phyloP scores from a whole-genome alignment of 2,329 filamentous ascomycete genomes.

The Alternaria viburni region DNA sequence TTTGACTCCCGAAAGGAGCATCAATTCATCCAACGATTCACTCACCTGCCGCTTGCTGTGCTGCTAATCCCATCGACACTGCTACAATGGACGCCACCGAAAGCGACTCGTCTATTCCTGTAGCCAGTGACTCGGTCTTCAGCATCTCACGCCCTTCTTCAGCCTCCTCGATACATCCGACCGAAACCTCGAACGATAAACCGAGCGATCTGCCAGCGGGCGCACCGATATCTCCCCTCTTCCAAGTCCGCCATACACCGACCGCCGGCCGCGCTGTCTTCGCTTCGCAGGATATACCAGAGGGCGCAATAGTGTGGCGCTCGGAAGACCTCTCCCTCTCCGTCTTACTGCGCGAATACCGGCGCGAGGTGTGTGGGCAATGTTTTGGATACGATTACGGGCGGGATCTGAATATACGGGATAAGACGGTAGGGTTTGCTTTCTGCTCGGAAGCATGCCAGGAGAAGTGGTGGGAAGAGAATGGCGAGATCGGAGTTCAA shows the following conservation, averaged over 20 bases:
- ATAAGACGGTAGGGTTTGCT: slow-evolving; percentile 48
- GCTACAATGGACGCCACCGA: slow-evolving; percentile 11
- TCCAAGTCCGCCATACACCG: slow-evolving; percentile 50
- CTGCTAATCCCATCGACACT: slow-evolving; percentile 5
- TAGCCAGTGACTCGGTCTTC: slow-evolving; percentile 15
- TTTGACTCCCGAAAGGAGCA: background rate
- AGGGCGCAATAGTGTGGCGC: slow-evolving; percentile 46
- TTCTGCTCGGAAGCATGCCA: slow-evolving; percentile 52
- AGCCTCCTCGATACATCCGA: slow-evolving; percentile 13
- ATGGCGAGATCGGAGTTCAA: slow-evolving; percentile 36
- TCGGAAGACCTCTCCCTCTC: slow-evolving; percentile 48
- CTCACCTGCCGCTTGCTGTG: slow-evolving; percentile 2
- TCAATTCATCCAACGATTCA: background rate
- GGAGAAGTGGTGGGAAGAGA: slow-evolving; percentile 41
- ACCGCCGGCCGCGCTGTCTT: slow-evolving; percentile 55
- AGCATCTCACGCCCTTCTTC: slow-evolving; percentile 24
- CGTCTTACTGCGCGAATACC: slow-evolving; percentile 54
- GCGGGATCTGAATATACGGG: slow-evolving; percentile 48
- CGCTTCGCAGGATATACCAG: slow-evolving; percentile 44
- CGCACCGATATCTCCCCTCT: slow-evolving; percentile 36
- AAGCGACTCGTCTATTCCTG: slow-evolving; percentile 14
- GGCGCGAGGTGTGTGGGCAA: slow-evolving; percentile 56
- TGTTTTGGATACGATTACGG: slow-evolving; percentile 57
- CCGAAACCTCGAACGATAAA: slow-evolving; percentile 6
- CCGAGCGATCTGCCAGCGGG: slow-evolving; percentile 24